A percentile compares a stretch with the other conserved stretches of the same genome.
Conservation (phyloP, 495 filamentous ascomycete species). For the Peziza echinospora region DNA sequence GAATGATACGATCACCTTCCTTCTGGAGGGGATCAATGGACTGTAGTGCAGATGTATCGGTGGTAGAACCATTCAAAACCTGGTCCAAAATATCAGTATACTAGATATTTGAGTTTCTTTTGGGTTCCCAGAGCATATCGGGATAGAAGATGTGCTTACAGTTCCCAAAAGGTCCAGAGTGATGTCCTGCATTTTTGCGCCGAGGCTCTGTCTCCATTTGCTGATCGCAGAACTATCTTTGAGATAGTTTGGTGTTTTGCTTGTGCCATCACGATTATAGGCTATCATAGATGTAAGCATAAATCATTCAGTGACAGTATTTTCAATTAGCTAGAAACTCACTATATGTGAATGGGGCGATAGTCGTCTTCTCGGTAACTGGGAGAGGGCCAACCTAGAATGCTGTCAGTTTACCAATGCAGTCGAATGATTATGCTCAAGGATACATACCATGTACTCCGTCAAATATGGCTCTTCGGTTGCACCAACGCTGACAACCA, state of each 20-base stretch:
- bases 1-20: conserved; percentile 23
- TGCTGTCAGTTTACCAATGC: not conserved
- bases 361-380: conserved; percentile 21
- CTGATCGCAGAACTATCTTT: conserved; percentile 17
- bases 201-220: conserved; percentile 19
- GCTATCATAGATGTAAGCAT: too few species aligned
- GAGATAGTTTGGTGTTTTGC: conserved; percentile 24
- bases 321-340: too few species aligned
- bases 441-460: conserved; percentile 13
- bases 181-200: conserved; percentile 19
- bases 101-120: too few species aligned
- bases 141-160: too few species aligned
- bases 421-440: not conserved
- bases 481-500: conserved; percentile 23
- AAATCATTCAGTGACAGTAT: too few species aligned
- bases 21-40: conserved; percentile 24
- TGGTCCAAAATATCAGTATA: too few species aligned
- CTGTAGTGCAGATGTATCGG: conserved; percentile 24
- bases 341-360: conserved; percentile 24
- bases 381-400: conserved; percentile 28
- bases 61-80: conserved; percentile 16
- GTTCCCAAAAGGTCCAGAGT: conserved; percentile 14
- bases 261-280: conserved; percentile 25
- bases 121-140: too few species aligned
- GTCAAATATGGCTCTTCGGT: conserved; percentile 24